Base-by-base conservation (phyloP, 371 early-diverging fungal genomes). In the Rhizomucor pusillus region DNA sequence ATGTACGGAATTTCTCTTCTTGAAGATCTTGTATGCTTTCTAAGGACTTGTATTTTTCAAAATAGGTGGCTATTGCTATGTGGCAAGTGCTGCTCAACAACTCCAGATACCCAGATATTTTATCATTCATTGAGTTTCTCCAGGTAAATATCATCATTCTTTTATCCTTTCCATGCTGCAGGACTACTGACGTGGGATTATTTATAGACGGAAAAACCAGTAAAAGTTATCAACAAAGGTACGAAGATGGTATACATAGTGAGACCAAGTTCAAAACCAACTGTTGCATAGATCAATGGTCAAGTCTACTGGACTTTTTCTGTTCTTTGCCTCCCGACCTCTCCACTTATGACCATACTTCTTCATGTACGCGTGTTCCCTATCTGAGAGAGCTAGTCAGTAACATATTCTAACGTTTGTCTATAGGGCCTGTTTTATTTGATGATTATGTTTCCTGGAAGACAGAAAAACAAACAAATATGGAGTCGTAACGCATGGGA, bases 371-470 rank as follows among this genome's bases (percentile, higher is more conserved):
- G 62, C 59, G 62, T 43, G 16, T 29, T 40, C 24, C 20, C 14
- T 47, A 14, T 18, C 14, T 25, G 12, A 36, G 46, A 20, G 13
- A 2, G 33, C 22, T 52, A n/a, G n/a, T n/a, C n/a, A n/a, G 20
- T 12, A 35, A 24, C 25, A 33, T 14, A 35, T 24, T 43, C 34
- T 18, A 18, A 20, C 3, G 5, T 19, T 41, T 14, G 41, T 4
- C 20, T 24, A 9, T 43, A 74, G 75, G 75, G 75, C 75, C 75
- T 22, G 71, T 71, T 1, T 54, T 75, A 10, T 67, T 75, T 36
- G 75, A 75, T 45, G 71, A 75, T 7, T 75, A 58, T 57, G 75
- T 67, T 13, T 66, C 65, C 50, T 75, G 75, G 75, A 63, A 50
- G 39, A 29, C 7, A 29, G 46, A 55, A 23, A 48, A 45, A n/a